Evolutionary conservation across 2,329 filamentous ascomycete species (phyloP).

Genomic region (Talaromyces sp.): DNA sequence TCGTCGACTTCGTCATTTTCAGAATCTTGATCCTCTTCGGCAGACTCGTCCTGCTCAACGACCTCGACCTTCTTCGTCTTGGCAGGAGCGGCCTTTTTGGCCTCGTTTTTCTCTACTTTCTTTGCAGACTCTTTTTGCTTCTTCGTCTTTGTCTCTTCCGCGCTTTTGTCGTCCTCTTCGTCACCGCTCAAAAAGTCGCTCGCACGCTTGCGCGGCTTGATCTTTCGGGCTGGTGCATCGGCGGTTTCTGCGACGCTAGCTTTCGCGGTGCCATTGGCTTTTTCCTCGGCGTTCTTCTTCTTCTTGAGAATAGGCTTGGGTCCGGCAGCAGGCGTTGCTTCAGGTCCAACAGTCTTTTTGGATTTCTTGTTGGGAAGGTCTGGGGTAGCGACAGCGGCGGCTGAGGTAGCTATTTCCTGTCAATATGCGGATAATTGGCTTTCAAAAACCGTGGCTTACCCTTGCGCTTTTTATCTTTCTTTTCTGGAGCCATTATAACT

Average conservation of each 20-base stretch:
- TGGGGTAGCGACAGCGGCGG: slow-evolving; percentile 37
- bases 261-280: slow-evolving; percentile 22
- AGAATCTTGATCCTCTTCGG: slow-evolving; percentile 26
- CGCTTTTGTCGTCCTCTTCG: slow-evolving; percentile 34
- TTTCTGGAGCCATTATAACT: slow-evolving; percentile 52
- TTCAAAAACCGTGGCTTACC: slow-evolving; percentile 31
- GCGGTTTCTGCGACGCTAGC: slow-evolving; percentile 29
- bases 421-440: neutral
- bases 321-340: slow-evolving; percentile 28
- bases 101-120: slow-evolving; percentile 22
- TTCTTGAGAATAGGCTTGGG: slow-evolving; percentile 36
- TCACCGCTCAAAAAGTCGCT: slow-evolving; percentile 49
- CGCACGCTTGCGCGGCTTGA: slow-evolving; percentile 47
- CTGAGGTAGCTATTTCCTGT: slow-evolving; percentile 25
- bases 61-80: slow-evolving; percentile 24
- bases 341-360: slow-evolving; percentile 46
- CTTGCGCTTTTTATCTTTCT: slow-evolving; percentile 56
- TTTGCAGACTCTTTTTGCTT: slow-evolving; percentile 45
- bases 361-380: slow-evolving; percentile 59
- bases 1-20: slow-evolving; percentile 42
- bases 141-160: slow-evolving; percentile 22
- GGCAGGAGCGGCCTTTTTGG: slow-evolving; percentile 39
- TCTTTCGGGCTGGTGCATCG: slow-evolving; percentile 33
- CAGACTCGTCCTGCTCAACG: slow-evolving; percentile 26
- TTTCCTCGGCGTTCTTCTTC: slow-evolving; percentile 25